Evolutionary conservation across 345 rosid species (phyloP), one percentile per base, ranked within the genome.

Genomic region (Durio zibethinus): DNA sequence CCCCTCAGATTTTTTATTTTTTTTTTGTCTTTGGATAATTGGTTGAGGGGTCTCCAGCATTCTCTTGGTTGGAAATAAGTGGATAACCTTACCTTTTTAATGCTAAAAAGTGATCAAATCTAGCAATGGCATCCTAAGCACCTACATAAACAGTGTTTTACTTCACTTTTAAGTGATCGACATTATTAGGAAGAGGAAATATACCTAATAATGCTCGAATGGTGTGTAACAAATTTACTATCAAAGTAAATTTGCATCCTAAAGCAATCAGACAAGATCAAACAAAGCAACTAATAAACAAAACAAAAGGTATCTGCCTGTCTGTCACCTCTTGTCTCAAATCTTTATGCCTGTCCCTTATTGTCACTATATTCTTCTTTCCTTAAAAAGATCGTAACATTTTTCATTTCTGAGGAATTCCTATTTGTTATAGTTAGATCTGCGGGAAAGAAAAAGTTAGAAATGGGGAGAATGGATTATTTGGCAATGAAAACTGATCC

Each of bases 401-500:
- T 20, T 23, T 59, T 4, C 6, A 3, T 29, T 29, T 61, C 40
- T 29, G 40, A 61, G 15, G 18, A 67, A 67, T 25, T 68, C 45
- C 18, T 57, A 16, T 12, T 74, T 52, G 7, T 68, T 43, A 29
- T 31, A 10, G 25, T 14, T 65, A 69, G 79, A 74, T 74, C 81
- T 60, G 78, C 29, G 40, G 27, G 23, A 6, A 50, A 38, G 15
- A 33, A 2, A 20, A 21, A 31, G 43, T 18, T 2, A 23, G 71
- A 75, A 80, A 92, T 92, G 97, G 93, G 90, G 80, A 88, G 93
- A 75, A 66, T 52, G 80, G 93, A 88, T 27, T 88, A 82, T 78
- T 74, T 96, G 86, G 92, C 84, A 18, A 88, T 90, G 97, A 88
- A 81, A 68, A 89, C 93, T 14, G 88, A 85, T 53, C 76, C 77